These are phyloP conservation scores for Metarhizium sp. DNA, from an alignment of 2,329 filamentous ascomycete species.

Conservation along the genomic window DNA sequence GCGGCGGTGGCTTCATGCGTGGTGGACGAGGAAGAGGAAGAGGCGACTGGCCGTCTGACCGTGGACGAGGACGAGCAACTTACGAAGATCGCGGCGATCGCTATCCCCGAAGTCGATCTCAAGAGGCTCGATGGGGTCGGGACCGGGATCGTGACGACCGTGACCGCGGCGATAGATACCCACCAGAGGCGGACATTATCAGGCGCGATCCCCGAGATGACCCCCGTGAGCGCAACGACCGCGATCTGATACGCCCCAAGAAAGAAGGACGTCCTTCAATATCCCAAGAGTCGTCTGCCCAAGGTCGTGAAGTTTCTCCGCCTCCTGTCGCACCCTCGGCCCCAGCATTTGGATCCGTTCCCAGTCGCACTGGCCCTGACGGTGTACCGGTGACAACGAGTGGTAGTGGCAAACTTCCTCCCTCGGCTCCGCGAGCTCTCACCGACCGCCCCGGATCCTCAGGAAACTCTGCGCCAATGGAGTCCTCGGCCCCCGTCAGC, in stretches of 20 bases:
- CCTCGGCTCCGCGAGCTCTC: constrained; percentile 44
- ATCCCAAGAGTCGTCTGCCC: constrained; percentile 36
- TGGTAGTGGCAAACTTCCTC: constrained; percentile 36
- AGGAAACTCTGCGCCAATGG: constrained; percentile 18
- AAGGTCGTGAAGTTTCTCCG: constrained; percentile 43
- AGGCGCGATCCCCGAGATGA: constrained; percentile 38
- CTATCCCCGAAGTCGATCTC: constrained; percentile 57
- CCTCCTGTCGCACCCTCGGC: constrained; percentile 49
- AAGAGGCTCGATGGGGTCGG: constrained; percentile 50
- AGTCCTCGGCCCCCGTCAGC: constrained; percentile 22
- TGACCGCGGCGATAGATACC: constrained; percentile 34
- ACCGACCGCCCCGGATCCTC: constrained; percentile 39
- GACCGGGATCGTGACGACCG: constrained; percentile 49
- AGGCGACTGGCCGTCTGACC: constrained; percentile 30
- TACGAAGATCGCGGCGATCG: constrained; percentile 53
- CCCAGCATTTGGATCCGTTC: constrained; percentile 47
- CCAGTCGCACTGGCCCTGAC: constrained; percentile 31
- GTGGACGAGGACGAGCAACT: constrained; percentile 46
- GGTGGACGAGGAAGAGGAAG: constrained; percentile 42
- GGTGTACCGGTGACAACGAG: constrained; percentile 15
- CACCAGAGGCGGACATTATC: constrained; percentile 24
- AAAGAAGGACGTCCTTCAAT: constrained; percentile 37
- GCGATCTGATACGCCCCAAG: constrained; percentile 39
- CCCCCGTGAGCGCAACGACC: constrained; percentile 32
- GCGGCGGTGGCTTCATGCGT: constrained; percentile 45